Base-by-base conservation (phyloP, 192 early-diverging fungal species). In the Coemansia interrupta region DNA sequence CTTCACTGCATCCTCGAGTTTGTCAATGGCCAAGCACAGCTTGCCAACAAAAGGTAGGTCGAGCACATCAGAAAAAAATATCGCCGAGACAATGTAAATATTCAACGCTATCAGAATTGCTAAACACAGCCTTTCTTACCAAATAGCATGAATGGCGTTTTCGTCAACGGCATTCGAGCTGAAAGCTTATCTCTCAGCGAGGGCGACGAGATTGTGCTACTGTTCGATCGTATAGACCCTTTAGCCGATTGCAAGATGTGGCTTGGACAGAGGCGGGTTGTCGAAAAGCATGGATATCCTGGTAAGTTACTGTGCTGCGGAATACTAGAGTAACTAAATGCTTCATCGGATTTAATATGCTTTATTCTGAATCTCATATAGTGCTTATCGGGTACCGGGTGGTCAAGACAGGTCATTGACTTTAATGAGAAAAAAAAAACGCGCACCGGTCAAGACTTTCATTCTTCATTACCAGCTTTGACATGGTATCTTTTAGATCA, bases 341-440 rank as follows among this genome's bases (percentile, higher is more conserved):
- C 32, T 36, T 11, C 32, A 36, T 11, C 10, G 1, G 5, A 36
- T 36, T 36, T 36, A 36, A 36, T 8, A 36, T 36, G 2, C 1
- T 36, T 36, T 6, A 8, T 36, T 1, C 10, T 36, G 32, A 3
- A 36, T 36, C 32, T 1, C 10, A 3, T 47, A 29, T 58, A 58
- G 66, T 78, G 5, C 65, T 68, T 14, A 59, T 72, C 12, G 75
- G 75, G 8, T 78, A 68, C 23, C 55, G 63, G 8, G 63, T 75
- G 29, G 47, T 29, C 17, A 39, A 14, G 30, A 3, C 30, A 18
- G 15, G 30, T 32, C 10, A 36, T 1, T 36, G n/a, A n/a, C n/a
- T n/a, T n/a, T n/a, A n/a, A n/a, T n/a, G n/a, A n/a, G n/a, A n/a
- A n/a, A n/a, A n/a, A n/a, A n/a, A n/a, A n/a, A n/a, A n/a, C n/a